Percentiles rank a stretch among this genome's conserved stretches.
Conservation (phyloP, 768 basidiomycete genomes). For the Pisolithus microcarpus region DNA sequence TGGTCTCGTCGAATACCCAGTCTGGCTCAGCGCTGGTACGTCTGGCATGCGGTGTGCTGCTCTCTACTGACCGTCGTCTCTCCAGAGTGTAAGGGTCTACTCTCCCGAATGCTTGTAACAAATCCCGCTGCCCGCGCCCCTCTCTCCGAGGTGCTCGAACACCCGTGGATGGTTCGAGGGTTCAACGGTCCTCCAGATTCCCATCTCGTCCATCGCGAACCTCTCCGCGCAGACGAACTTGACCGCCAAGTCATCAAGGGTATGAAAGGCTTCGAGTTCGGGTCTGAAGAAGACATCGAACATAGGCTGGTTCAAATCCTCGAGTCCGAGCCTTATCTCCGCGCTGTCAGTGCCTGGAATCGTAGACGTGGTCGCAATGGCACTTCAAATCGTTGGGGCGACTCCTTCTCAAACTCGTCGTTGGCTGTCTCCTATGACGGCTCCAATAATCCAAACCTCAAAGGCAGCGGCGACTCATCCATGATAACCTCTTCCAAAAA, state of each 20-base stretch:
- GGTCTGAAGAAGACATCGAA: constrained; percentile 81
- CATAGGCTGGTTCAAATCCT: constrained; percentile 64
- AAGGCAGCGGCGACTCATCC: constrained; percentile 23
- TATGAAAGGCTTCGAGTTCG: constrained; percentile 98
- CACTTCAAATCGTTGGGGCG: constrained; percentile 39
- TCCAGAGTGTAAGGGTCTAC: constrained; percentile 87
- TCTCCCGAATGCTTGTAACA: constrained; percentile 94
- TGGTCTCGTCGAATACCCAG: constrained; percentile 93
- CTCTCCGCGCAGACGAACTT: constrained; percentile 81
- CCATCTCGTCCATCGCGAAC: constrained; percentile 84
- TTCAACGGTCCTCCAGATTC: constrained; percentile 73
- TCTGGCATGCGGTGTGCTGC: constrained; percentile 6
- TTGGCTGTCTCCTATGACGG: constrained; percentile 57
- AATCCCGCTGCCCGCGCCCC: constrained; percentile 81
- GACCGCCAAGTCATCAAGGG: constrained; percentile 78
- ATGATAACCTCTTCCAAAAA: constrained; percentile 47
- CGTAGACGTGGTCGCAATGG: constrained; percentile 48
- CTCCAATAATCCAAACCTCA: constrained; percentile 36
- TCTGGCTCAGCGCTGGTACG: constrained; percentile 90
- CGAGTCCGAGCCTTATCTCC: constrained; percentile 67
- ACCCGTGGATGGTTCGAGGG: constrained; percentile 91
- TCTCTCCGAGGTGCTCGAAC: constrained; percentile 75
- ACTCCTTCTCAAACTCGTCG: constrained; percentile 58
- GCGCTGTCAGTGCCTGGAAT: constrained; percentile 75
- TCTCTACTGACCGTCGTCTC: constrained; percentile 7